These are phyloP conservation scores for Blastocystis sp. DNA, from an alignment of 352 stramenopile genomes.

Conservation along the genomic window DNA sequence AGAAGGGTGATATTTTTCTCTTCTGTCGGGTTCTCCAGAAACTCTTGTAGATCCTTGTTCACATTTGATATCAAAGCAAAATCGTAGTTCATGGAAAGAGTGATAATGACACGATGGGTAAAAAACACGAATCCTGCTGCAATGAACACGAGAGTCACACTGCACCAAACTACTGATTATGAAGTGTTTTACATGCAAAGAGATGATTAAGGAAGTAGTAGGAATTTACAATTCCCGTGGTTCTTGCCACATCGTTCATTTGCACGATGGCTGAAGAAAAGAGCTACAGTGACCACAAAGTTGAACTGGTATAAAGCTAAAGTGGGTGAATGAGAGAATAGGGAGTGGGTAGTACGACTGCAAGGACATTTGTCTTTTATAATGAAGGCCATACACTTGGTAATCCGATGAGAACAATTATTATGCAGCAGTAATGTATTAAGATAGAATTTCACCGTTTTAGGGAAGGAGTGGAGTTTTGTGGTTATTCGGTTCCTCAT, in stretches of 20 bases:
- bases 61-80: slow-evolving; percentile 38
- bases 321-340: background rate
- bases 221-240: background rate
- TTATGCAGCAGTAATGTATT: slow-evolving; percentile 56
- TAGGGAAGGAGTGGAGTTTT: slow-evolving; percentile 61
- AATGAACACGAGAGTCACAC: too few relatives aligned
- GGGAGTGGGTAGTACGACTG: slow-evolving; percentile 41
- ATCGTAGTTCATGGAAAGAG: slow-evolving; percentile 44
- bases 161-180: background rate
- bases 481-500: slow-evolving; percentile 61
- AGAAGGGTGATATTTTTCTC: slow-evolving; percentile 20
- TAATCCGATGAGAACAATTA: slow-evolving; percentile 55
- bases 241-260: background rate
- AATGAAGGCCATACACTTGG: slow-evolving; percentile 61
- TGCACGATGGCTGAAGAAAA: slow-evolving; percentile 59
- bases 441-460: background rate
- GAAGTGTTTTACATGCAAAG: too few relatives aligned
- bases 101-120: background rate
- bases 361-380: slow-evolving; percentile 62
- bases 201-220: too few relatives aligned
- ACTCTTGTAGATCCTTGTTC: background rate
- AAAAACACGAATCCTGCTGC: too few relatives aligned
- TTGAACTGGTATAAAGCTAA: slow-evolving; percentile 11
- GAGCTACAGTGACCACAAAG: slow-evolving; percentile 39
- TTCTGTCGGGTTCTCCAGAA: slow-evolving; percentile 29